Percentiles rank a stretch among this genome's conserved stretches.
Conservation (phyloP, 495 filamentous ascomycete genomes). For the Lentithecium fluviatile region DNA sequence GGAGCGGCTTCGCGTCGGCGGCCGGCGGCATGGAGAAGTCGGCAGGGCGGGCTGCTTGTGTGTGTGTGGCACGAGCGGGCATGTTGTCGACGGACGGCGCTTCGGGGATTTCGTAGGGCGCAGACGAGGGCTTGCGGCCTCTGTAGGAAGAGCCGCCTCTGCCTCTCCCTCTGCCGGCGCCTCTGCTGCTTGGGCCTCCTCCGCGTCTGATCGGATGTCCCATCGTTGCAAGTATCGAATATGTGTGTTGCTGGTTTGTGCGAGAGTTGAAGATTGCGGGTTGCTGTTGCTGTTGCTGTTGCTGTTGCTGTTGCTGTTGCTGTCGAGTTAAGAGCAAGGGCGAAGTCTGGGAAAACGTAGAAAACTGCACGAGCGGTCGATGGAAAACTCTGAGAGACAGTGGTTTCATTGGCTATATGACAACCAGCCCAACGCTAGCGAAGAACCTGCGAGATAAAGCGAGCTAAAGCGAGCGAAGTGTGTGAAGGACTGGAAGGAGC, state of each 20-base stretch:
- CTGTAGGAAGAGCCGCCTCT: background rate
- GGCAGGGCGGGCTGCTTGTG: background rate
- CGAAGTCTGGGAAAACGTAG: background rate
- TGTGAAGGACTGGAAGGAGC: no score
- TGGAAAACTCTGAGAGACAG: background rate
- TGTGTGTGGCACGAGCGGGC: background rate
- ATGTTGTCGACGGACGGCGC: background rate
- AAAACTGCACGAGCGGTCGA: background rate
- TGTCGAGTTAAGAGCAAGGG: background rate
- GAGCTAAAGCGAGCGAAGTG: no score
- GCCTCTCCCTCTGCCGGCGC: background rate
- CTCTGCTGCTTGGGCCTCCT: background rate
- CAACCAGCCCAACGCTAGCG: no score
- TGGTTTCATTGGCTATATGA: background rate
- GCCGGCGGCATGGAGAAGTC: background rate
- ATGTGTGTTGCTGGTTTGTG: background rate
- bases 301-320: no score
- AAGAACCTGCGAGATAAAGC: no score
- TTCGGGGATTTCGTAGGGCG: background rate
- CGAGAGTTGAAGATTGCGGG: background rate
- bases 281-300: background rate
- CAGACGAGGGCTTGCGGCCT: background rate
- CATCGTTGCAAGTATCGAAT: background rate
- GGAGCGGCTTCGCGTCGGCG: background rate
- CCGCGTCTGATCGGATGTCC: no score